Base-by-base conservation (phyloP, 1,284 basidiomycete species). In the Neonothopanus nambi region DNA sequence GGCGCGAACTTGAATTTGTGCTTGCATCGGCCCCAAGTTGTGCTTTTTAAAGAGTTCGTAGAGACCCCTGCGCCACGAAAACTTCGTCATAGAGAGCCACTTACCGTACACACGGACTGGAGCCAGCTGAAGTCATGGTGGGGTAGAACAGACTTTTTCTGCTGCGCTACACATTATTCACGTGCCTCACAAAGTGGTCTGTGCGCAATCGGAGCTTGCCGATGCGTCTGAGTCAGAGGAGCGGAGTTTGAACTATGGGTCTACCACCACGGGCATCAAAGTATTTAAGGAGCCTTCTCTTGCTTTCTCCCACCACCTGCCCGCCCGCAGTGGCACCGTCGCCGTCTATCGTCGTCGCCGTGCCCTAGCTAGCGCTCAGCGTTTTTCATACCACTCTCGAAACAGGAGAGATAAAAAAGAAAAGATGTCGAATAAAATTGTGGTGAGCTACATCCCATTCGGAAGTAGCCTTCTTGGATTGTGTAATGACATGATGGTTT, bases 401-500 rank as follows among this genome's bases (percentile, higher is more conserved):
- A 28, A 28, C 5, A n/a, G 11, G 11, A 28, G 26, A 28, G 11
- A 28, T 5, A 11, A 28, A 28, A 28, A 28, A 11, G 11, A 5
- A 37, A 50, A 52, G 36, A 91, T 91, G 89, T 91, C 89, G 57
- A 91, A 91, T 86, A 91, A 91, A 78, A 88, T 89, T 79, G 89
- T 91, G 87, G 89, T 91, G 82, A 90, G 88, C 87, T 83, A 74
- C 81, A 81, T 79, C 72, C 73, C 75, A 71, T 70, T 69, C 77
- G 72, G 75, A 71, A 68, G 75, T 77, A 79, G 75, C 79, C 79
- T 78, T 75, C 64, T 76, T 68, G 65, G 69, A 69, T 18, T 44
- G 38, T 30, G 43, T 69, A 76, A 78, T 88, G 77, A 87, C 79
- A 70, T 69, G 71, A 71, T 67, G 70, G 62, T 70, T 69, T 68